Base-by-base conservation (phyloP, 495 filamentous ascomycete species). In the Neurospora sp. region DNA sequence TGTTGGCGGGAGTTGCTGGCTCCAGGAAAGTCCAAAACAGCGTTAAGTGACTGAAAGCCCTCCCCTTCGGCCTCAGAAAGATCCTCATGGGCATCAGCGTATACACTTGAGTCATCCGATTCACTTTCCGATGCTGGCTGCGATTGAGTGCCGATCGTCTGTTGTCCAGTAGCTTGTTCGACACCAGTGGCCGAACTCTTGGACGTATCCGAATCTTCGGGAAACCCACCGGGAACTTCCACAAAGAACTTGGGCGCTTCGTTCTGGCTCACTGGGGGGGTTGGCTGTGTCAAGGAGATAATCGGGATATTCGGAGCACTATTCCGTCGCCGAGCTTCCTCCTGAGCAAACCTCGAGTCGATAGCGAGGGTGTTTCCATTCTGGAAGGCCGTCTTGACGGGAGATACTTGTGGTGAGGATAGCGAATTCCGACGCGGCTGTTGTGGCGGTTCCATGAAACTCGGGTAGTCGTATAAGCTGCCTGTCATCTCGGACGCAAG, bases 1-100 rank as follows among this genome's bases (percentile, higher is more conserved):
- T 69, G n/a, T 54, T 18, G 59, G 42, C 9, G 39, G 59, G 39
- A 70, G 69, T 6, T 59, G 5, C 35, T 90, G 88, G 70, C 86
- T 89, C 70, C 27, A 35, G 54, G 54, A 5, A 66, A 66, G 54
- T 94, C 90, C 3, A 96, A 86, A 59, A 97, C 90, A 38, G 94
- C 94, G 82, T 97, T 89, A 66, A 97, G 89, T 14, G 93, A 96
- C 69, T 91, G 87, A 81, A 94, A 97, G 0, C 91, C 92, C 75
- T 90, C 89, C 6, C 90, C 90, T 48, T 92, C 90, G 18, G 85
- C 70, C 38, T 94, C 89, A 0, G 87, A 85, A 2, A 92, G 82
- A 71, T 93, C 92, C 78, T 97, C 94, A 54, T 90, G 90, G 3
- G 94, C 94, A 85, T 97, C 94, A 77, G 92, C 96, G 80, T 95